These are phyloP conservation scores for Drechslerella dactyloides DNA, from an alignment of 2,329 filamentous ascomycete species.

Conservation along the genomic window DNA sequence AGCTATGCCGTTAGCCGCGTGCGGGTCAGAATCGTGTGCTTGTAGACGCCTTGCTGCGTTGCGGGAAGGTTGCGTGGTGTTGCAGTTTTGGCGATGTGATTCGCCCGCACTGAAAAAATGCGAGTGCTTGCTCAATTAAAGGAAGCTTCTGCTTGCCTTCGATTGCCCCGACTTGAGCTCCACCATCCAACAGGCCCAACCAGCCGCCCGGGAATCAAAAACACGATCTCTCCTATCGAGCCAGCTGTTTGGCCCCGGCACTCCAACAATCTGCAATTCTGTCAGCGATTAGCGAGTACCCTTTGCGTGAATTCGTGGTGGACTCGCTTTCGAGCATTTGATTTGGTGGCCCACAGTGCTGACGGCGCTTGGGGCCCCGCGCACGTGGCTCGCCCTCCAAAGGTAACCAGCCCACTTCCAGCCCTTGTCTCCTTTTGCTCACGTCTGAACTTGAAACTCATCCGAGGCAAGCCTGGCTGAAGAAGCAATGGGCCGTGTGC, in stretches of 20 bases:
- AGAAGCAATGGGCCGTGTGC: slow-evolving; percentile 4
- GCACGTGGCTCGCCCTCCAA: slow-evolving; percentile 31
- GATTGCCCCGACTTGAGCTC: slow-evolving; percentile 5
- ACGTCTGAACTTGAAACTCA: slow-evolving; percentile 38
- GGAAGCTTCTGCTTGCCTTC: slow-evolving; percentile 33
- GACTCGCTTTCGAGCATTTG: slow-evolving; percentile 24
- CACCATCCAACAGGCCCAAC: not conserved
- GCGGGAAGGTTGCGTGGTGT: slow-evolving; percentile 16
- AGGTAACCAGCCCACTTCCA: slow-evolving; percentile 20
- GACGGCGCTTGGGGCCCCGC: slow-evolving; percentile 26
- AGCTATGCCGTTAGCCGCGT: not conserved
- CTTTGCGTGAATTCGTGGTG: slow-evolving; percentile 45
- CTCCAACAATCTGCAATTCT: slow-evolving; percentile 11
- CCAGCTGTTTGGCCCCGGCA: slow-evolving; percentile 33
- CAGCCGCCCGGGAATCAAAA: slow-evolving; percentile 5
- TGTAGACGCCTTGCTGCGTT: slow-evolving; percentile 21
- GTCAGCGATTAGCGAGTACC: slow-evolving; percentile 26
- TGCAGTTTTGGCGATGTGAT: slow-evolving; percentile 44
- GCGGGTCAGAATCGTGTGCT: slow-evolving; percentile 11
- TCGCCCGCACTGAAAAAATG: slow-evolving; percentile 22
- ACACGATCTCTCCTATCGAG: slow-evolving; percentile 15
- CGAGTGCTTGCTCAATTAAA: not conserved
- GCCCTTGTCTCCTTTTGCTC: slow-evolving; percentile 30
- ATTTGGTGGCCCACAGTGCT: slow-evolving; percentile 29
- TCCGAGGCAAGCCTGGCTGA: slow-evolving; percentile 35